Percentiles rank a stretch among this genome's conserved stretches.
Evolutionary conservation across 495 filamentous ascomycete genomes (phyloP).

Genomic region (Viridothelium virens): DNA sequence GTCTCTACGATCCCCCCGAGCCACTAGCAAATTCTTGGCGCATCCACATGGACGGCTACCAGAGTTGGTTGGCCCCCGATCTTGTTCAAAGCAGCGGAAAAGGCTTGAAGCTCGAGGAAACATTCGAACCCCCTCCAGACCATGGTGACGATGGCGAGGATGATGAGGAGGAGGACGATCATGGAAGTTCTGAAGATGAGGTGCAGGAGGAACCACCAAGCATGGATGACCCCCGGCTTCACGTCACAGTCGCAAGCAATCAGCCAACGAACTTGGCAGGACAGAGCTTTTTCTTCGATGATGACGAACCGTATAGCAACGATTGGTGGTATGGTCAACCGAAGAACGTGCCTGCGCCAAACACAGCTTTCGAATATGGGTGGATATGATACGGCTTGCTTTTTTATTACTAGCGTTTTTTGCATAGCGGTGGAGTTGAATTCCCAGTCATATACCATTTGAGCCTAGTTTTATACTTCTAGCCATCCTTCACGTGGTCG

Average conservation of each 20-base stretch:
- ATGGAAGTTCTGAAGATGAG: conserved; percentile 38
- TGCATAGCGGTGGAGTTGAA: conserved; percentile 26
- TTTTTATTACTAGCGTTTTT: background rate
- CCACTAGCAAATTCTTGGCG: conserved; percentile 36
- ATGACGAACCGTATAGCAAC: conserved; percentile 27
- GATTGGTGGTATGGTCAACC: conserved; percentile 29
- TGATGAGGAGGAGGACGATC: conserved; percentile 38
- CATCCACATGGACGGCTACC: conserved; percentile 31
- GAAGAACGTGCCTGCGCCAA: conserved; percentile 28
- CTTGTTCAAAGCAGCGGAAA: conserved; percentile 45
- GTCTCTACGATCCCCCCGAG: conserved; percentile 67
- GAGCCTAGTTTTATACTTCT: background rate
- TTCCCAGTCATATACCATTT: background rate
- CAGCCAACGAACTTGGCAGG: conserved; percentile 25
- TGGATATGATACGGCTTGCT: conserved; percentile 22
- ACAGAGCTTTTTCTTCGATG: conserved; percentile 33
- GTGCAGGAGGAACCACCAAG: conserved; percentile 28
- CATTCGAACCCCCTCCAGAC: conserved; percentile 60
- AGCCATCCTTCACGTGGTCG: background rate
- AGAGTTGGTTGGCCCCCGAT: conserved; percentile 31
- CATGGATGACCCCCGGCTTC: conserved; percentile 26
- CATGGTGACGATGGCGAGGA: conserved; percentile 49
- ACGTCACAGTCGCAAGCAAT: conserved; percentile 30
- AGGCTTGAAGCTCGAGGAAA: conserved; percentile 75
- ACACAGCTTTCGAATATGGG: conserved; percentile 28